These are phyloP conservation scores for Lentinula novae-zelandiae DNA, from an alignment of 1,284 basidiomycete genomes.

Conservation along the genomic window DNA sequence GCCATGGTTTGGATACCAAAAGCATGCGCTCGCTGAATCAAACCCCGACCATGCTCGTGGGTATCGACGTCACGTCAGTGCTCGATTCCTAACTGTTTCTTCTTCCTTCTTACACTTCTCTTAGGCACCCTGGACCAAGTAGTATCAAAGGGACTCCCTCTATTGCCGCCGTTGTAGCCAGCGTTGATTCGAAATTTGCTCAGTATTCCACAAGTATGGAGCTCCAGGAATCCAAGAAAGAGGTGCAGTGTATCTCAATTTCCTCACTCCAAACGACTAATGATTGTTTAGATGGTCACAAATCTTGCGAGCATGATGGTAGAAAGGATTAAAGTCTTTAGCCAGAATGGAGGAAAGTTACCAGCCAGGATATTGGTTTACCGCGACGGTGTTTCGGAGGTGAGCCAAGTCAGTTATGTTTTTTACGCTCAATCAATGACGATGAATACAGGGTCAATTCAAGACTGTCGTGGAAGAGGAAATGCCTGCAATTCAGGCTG, in stretches of 20 bases:
- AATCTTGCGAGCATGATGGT: conserved; percentile 67
- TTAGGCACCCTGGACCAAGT: conserved; percentile 60
- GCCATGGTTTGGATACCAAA: conserved; percentile 51
- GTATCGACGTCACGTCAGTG: conserved; percentile 69
- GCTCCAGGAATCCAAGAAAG: conserved; percentile 70
- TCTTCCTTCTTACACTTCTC: neutral
- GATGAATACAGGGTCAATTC: conserved; percentile 63
- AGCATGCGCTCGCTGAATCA: conserved; percentile 54
- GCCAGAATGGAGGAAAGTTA: conserved; percentile 38
- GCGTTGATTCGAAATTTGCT: conserved; percentile 54
- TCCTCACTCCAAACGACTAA: conserved; percentile 15
- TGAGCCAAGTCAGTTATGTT: conserved; percentile 21
- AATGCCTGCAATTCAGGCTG: conserved; percentile 56
- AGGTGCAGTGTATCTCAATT: conserved; percentile 40
- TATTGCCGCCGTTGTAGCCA: conserved; percentile 78
- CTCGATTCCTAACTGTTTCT: neutral
- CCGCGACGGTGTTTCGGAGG: conserved; percentile 77
- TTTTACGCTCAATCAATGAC: neutral
- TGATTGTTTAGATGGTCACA: conserved; percentile 57
- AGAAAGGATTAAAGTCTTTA: conserved; percentile 56
- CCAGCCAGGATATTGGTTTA: conserved; percentile 70
- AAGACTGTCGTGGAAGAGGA: conserved; percentile 61
- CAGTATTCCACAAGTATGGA: conserved; percentile 72
- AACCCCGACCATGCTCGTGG: conserved; percentile 70
- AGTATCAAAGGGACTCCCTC: conserved; percentile 68